These are phyloP conservation scores for Xerocomus brunneocitrinus DNA, from an alignment of 768 basidiomycete species.

Conservation along the genomic window DNA sequence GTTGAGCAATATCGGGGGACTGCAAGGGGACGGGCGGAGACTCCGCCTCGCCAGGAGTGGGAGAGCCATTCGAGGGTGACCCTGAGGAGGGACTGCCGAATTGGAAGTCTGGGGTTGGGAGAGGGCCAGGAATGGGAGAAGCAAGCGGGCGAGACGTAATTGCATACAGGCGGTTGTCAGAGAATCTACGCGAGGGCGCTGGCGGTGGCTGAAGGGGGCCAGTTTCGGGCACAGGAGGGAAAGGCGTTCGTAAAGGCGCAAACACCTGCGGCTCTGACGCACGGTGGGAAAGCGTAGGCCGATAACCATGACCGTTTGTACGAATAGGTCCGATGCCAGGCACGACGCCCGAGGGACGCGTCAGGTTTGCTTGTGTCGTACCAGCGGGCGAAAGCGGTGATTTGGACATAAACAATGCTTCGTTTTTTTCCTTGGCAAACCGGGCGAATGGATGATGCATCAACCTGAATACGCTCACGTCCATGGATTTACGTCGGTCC, in stretches of 20 bases:
- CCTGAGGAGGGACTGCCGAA: constrained; percentile 56
- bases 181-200: constrained; percentile 20
- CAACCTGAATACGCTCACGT: constrained; percentile 44
- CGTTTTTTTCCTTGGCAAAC: constrained; percentile 33
- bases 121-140: constrained; percentile 49
- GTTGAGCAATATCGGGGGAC: constrained; percentile 43
- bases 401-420: constrained; percentile 30
- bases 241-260: constrained; percentile 36
- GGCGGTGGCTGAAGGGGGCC: constrained; percentile 11
- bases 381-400: constrained; percentile 32
- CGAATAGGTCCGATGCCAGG: constrained; percentile 38
- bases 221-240: constrained; percentile 28
- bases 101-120: constrained; percentile 58
- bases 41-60: constrained; percentile 44
- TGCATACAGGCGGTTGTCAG: constrained; percentile 48
- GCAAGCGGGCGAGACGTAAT: constrained; percentile 44
- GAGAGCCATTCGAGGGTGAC: constrained; percentile 43
- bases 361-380: constrained; percentile 31
- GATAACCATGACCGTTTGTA: constrained; percentile 43
- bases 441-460: constrained; percentile 42
- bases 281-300: constrained; percentile 26
- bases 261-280: constrained; percentile 34
- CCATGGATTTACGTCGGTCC: constrained; percentile 38
- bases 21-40: constrained; percentile 18
- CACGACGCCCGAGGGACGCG: constrained; percentile 30